Base-by-base conservation (phyloP, 1,284 basidiomycete species). In the Ganoderma meredithae region DNA sequence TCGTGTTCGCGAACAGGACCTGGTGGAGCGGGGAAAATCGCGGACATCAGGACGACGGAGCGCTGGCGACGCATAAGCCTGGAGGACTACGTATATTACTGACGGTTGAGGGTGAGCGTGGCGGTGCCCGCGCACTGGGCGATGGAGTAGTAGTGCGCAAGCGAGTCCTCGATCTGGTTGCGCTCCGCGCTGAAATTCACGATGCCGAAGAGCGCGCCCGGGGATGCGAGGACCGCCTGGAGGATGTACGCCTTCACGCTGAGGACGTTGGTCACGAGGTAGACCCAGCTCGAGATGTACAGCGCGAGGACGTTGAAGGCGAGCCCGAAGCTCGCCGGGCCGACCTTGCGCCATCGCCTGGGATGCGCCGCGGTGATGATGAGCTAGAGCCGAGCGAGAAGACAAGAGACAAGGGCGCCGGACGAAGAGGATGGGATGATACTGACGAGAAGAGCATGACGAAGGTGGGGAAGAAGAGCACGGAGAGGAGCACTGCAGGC, bases 1-100 rank as follows among this genome's bases (percentile, higher is more conserved):
- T 55, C 6, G 52, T 55, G 52, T 55, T 55, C 52, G 52, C 52
- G 27, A 55, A 55, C 27, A 55, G 25, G 13, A 55, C 31, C 52
- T 55, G 15, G n/a, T n/a, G n/a, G n/a, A n/a, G n/a, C n/a, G n/a
- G n/a, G n/a, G n/a, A n/a, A n/a, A n/a, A n/a, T n/a, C n/a, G n/a
- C n/a, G n/a, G n/a, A n/a, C n/a, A n/a, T n/a, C n/a, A n/a, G n/a
- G n/a, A n/a, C n/a, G n/a, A n/a, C n/a, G n/a, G n/a, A n/a, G n/a
- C n/a, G n/a, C n/a, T n/a, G n/a, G n/a, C n/a, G n/a, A n/a, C n/a
- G n/a, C n/a, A n/a, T n/a, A n/a, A n/a, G n/a, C n/a, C n/a, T n/a
- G n/a, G n/a, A n/a, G n/a, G n/a, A n/a, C n/a, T n/a, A n/a, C n/a
- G n/a, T n/a, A n/a, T n/a, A n/a, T n/a, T n/a, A n/a, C n/a, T n/a